Conservation (phyloP, 192 early-diverging fungal genomes). For the Martensiomyces pterosporus region DNA sequence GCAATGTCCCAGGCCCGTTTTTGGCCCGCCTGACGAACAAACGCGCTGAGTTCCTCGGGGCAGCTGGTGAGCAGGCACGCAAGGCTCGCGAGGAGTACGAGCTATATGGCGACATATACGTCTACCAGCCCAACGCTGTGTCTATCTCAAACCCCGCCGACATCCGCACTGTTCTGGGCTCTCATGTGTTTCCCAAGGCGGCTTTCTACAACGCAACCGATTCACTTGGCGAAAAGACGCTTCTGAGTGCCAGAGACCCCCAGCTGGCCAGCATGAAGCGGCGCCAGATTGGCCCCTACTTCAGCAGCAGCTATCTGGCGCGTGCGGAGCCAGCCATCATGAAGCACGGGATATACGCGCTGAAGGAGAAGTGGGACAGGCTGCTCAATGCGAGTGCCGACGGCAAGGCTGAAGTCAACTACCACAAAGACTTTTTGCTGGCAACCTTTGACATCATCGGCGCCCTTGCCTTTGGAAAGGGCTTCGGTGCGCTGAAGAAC, state of each 20-base stretch:
- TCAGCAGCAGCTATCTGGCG: not conserved
- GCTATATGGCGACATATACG: not conserved
- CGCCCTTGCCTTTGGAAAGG: not conserved
- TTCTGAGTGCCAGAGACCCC: not conserved
- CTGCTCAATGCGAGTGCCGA: not conserved
- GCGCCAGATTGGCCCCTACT: not conserved
- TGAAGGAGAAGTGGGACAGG: not conserved
- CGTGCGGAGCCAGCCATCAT: not conserved
- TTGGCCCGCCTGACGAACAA: not conserved
- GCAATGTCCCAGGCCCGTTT: not conserved
- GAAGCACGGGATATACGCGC: not conserved
- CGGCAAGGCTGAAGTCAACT: not conserved
- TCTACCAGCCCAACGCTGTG: not conserved
- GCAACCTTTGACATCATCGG: not conserved
- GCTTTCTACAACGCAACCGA: not conserved
- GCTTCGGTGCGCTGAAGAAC: not conserved
- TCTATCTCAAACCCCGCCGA: not conserved
- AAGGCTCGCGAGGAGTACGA: not conserved
- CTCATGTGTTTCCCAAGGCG: not conserved
- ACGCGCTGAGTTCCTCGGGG: not conserved
- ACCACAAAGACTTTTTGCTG: not conserved
- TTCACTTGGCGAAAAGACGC: not conserved
- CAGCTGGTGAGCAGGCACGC: not conserved
- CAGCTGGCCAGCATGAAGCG: not conserved
- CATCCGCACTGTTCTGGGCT: not conserved